Evolutionary conservation across 768 basidiomycete species (phyloP).

Genomic region (Mycena chlorophos): DNA sequence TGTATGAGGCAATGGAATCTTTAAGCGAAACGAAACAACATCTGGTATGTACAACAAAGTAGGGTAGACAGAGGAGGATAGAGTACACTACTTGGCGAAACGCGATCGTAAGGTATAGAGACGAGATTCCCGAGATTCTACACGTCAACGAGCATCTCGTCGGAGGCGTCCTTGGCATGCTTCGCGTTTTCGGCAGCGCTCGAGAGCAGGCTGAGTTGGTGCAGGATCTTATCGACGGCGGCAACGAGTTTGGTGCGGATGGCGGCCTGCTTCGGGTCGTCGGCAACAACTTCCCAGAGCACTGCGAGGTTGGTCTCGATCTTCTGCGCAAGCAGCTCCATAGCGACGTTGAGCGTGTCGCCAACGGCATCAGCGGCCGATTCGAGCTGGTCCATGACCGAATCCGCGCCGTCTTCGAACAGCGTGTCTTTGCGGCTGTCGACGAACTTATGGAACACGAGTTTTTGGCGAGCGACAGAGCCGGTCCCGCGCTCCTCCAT

Average conservation of each 20-base stretch:
- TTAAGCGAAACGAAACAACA: no score
- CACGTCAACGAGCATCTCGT: background rate
- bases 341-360: constrained; percentile 44
- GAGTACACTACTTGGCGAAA: no score
- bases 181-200: constrained; percentile 36
- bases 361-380: constrained; percentile 52
- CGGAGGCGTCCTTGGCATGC: constrained; percentile 11
- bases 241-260: constrained; percentile 42
- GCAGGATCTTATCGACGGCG: constrained; percentile 37
- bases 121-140: no score
- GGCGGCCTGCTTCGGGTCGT: constrained; percentile 47
- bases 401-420: constrained; percentile 53
- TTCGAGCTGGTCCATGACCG: constrained; percentile 47
- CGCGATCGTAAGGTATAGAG: no score
- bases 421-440: constrained; percentile 46
- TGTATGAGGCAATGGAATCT: no score
- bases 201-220: constrained; percentile 46
- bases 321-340: constrained; percentile 56
- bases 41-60: no score
- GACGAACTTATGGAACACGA: constrained; percentile 49
- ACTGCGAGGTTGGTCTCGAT: constrained; percentile 57
- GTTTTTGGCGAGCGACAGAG: constrained; percentile 61
- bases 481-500: constrained; percentile 57
- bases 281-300: constrained; percentile 56
- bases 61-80: no score